These are phyloP conservation scores for Sergeia podlipaevii DNA, from an alignment of 208 protist genomes.

Conservation along the genomic window DNA sequence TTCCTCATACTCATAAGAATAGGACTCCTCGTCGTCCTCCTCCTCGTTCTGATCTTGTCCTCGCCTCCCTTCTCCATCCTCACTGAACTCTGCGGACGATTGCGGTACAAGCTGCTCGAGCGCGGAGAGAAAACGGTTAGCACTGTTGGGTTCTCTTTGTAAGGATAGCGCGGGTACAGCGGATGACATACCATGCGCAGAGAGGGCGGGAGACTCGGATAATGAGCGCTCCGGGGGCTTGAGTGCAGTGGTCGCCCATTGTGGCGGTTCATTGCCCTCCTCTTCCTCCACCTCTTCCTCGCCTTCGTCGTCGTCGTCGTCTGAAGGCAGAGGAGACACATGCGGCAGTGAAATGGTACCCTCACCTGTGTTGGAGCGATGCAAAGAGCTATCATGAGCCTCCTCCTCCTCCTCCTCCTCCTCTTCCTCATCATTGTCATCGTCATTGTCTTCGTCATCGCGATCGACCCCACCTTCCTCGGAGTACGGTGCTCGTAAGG, in stretches of 20 bases:
- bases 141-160: too few relatives aligned
- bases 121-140: too few relatives aligned
- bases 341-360: neutral
- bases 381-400: too few relatives aligned
- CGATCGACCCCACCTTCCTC: conserved; percentile 1
- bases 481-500: neutral
- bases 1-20: conserved; percentile 22
- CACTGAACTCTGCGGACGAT: too few relatives aligned
- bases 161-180: too few relatives aligned
- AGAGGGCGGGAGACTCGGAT: too few relatives aligned
- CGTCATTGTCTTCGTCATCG: conserved; percentile 9
- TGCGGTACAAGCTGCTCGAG: too few relatives aligned
- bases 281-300: conserved; percentile 28
- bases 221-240: too few relatives aligned
- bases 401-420: too few relatives aligned
- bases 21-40: conserved; percentile 25
- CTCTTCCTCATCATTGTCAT: neutral
- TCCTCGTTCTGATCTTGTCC: conserved; percentile 30
- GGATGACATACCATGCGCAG: too few relatives aligned
- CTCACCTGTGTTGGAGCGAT: neutral
- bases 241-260: too few relatives aligned
- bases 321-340: neutral
- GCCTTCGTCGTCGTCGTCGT: neutral
- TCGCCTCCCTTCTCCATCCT: conserved; percentile 21
- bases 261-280: too few relatives aligned